Percentiles rank a stretch among this genome's conserved stretches.
Conservation (phyloP, 2,329 filamentous ascomycete species). For the Paramyrothecium sp. region DNA sequence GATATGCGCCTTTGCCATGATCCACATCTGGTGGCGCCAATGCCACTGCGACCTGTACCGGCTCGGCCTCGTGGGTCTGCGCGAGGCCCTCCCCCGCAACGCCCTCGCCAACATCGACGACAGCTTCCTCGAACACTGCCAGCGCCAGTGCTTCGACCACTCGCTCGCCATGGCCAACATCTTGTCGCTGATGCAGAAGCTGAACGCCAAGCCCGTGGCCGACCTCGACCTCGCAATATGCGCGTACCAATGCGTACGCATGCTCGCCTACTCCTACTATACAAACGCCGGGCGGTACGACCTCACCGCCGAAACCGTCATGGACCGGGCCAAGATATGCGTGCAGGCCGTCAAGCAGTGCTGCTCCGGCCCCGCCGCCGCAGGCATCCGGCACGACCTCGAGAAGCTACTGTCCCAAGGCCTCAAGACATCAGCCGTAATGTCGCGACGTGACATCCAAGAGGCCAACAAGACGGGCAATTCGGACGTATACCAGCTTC, state of each 20-base stretch:
- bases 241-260: constrained; percentile 53
- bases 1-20: constrained; percentile 58
- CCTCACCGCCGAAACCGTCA: constrained; percentile 42
- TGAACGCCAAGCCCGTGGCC: constrained; percentile 50
- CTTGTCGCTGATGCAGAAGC: constrained; percentile 48
- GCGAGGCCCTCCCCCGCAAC: constrained; percentile 46
- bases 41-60: constrained; percentile 58
- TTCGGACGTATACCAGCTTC: neutral
- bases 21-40: constrained; percentile 59
- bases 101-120: constrained; percentile 45
- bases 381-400: constrained; percentile 45
- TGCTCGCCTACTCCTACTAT: constrained; percentile 51
- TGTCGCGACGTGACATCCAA: constrained; percentile 15
- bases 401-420: constrained; percentile 50
- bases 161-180: constrained; percentile 55
- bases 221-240: constrained; percentile 56
- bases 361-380: constrained; percentile 49
- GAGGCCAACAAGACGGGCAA: constrained; percentile 3
- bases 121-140: constrained; percentile 48
- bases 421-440: constrained; percentile 23
- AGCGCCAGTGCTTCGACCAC: constrained; percentile 51
- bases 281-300: constrained; percentile 40
- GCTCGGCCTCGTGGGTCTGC: constrained; percentile 48
- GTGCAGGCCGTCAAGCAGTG: constrained; percentile 49
- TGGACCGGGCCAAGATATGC: constrained; percentile 50